Conservation (phyloP, 176 grass and related monocot genomes). For the Chrysopogon serrulatus region DNA sequence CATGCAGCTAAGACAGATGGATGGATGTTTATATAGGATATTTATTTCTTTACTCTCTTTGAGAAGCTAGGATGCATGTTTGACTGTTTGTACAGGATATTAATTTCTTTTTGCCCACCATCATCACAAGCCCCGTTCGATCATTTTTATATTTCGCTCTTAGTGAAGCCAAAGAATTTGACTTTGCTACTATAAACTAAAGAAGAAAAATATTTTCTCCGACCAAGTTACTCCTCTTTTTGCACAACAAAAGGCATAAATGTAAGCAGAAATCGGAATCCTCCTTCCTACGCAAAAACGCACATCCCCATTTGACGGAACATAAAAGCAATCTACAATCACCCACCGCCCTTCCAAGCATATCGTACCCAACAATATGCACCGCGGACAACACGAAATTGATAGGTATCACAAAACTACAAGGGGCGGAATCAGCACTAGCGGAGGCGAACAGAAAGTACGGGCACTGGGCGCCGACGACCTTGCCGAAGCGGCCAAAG, state of each 20-base stretch:
- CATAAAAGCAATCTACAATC: background rate
- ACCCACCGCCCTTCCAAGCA: background rate
- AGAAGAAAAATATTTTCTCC: background rate
- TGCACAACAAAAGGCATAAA: background rate
- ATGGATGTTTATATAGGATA: no score
- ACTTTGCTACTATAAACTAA: background rate
- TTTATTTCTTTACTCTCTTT: background rate
- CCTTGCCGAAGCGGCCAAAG: slow-evolving; percentile 84
- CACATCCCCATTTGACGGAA: no score
- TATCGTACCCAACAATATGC: background rate
- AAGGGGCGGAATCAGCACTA: background rate
- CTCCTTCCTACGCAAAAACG: background rate
- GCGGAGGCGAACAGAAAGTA: no score
- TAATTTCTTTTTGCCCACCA: background rate
- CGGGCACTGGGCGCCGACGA: slow-evolving; percentile 59
- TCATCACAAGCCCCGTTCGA: background rate
- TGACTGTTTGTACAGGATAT: background rate
- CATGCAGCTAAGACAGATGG: no score
- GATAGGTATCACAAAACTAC: slow-evolving; percentile 14
- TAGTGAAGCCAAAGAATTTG: background rate
- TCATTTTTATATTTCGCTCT: background rate
- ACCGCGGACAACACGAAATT: no score
- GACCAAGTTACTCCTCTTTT: background rate
- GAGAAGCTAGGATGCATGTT: background rate
- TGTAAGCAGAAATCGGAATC: background rate